Conservation (phyloP, 2,329 filamentous ascomycete genomes). For the Aspergillus nomiae region DNA sequence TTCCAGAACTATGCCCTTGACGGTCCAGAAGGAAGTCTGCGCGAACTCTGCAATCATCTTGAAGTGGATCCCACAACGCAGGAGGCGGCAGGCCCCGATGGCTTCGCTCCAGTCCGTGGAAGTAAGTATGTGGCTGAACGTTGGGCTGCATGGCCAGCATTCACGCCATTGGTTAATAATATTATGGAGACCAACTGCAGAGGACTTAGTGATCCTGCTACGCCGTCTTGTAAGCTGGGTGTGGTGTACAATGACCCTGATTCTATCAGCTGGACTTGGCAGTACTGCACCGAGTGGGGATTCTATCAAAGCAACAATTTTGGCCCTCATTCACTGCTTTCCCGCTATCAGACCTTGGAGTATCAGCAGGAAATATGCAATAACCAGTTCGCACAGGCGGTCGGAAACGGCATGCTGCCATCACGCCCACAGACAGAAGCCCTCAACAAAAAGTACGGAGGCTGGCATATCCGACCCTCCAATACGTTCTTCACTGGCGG, state of each 20-base stretch:
- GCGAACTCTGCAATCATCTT: conserved; percentile 50
- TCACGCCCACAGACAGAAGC: conserved; percentile 39
- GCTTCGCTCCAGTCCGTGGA: conserved; percentile 46
- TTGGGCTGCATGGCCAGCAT: conserved; percentile 45
- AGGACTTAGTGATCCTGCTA: conserved; percentile 23
- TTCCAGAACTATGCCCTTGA: conserved; percentile 51
- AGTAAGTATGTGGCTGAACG: conserved; percentile 44
- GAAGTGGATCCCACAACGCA: conserved; percentile 45
- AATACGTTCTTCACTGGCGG: conserved; percentile 55
- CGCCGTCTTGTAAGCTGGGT: conserved; percentile 42
- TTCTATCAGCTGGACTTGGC: conserved; percentile 52
- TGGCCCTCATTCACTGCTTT: conserved; percentile 50
- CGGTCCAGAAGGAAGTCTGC: conserved; percentile 36
- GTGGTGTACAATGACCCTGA: conserved; percentile 36
- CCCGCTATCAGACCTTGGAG: conserved; percentile 48
- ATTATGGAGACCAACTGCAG: conserved; percentile 46
- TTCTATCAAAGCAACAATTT: conserved; percentile 54
- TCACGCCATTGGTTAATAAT: conserved; percentile 40
- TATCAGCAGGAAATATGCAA: conserved; percentile 51
- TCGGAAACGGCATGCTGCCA: conserved; percentile 44
- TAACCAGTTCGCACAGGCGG: conserved; percentile 50
- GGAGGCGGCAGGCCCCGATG: conserved; percentile 39
- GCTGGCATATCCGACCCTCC: conserved; percentile 55
- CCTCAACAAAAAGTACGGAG: conserved; percentile 50
- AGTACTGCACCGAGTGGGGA: conserved; percentile 57